Conservation (phyloP, 1,139 yeast genomes). For the Taphrina flavorubra region DNA sequence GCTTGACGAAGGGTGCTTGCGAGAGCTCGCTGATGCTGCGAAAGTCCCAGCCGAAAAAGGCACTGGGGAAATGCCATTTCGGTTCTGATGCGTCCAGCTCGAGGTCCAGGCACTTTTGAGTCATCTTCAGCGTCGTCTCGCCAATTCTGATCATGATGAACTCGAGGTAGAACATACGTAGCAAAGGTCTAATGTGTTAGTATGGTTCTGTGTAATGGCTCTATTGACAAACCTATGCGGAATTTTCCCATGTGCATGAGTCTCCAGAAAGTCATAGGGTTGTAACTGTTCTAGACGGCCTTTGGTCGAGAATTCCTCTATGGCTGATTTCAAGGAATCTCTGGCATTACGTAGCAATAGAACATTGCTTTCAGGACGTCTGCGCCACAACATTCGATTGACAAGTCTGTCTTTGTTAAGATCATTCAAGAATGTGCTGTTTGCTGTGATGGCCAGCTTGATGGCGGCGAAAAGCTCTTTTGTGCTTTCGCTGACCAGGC, state of each 20-base stretch:
- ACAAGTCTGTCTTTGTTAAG: constrained; percentile 40
- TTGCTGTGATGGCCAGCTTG: constrained; percentile 32
- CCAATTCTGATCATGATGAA: constrained; percentile 34
- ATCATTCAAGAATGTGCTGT: constrained; percentile 31
- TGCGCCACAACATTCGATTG: constrained; percentile 18
- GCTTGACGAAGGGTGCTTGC: constrained; percentile 1
- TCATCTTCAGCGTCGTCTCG: constrained; percentile 37
- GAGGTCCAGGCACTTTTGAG: constrained; percentile 38
- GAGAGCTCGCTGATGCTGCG: background rate
- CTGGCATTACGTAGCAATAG: constrained; percentile 10
- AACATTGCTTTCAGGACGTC: background rate
- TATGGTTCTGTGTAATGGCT: too few relatives aligned
- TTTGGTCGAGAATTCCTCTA: constrained; percentile 28
- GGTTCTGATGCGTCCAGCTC: constrained; percentile 17
- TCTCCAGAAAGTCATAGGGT: constrained; percentile 36
- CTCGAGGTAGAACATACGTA: constrained; percentile 37
- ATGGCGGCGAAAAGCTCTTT: constrained; percentile 28
- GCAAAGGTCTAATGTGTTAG: constrained; percentile 17
- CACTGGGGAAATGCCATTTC: constrained; percentile 27
- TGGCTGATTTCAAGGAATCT: constrained; percentile 18
- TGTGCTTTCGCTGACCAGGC: constrained; percentile 23
- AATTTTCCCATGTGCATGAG: constrained; percentile 3
- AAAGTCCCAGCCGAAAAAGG: constrained; percentile 3
- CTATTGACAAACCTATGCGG: constrained; percentile 11
- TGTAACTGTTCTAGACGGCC: constrained; percentile 30